phyloP scores from a whole-genome alignment of 108 stramenopile genomes.

The Seminavis robusta region DNA sequence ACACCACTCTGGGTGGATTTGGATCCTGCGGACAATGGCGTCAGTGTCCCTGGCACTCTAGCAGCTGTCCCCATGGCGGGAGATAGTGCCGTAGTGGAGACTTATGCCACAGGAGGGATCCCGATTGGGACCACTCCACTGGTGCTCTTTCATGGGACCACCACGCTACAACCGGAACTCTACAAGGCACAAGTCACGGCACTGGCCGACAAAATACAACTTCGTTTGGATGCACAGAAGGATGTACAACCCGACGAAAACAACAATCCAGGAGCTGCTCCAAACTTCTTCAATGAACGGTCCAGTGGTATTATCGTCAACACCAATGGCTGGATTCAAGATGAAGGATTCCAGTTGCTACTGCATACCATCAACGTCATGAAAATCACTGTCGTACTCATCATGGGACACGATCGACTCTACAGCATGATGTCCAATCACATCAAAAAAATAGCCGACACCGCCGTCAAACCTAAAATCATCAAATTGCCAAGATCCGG shows the following conservation, averaged over 20 bases:
- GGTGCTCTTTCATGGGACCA: conserved; percentile 74
- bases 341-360: conserved; percentile 57
- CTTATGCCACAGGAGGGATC: conserved; percentile 55
- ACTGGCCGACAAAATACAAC: conserved; percentile 54
- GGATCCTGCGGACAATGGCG: conserved; percentile 72
- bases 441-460: neutral
- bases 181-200: conserved; percentile 57
- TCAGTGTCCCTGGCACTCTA: conserved; percentile 73
- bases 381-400: conserved; percentile 68
- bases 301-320: conserved; percentile 81
- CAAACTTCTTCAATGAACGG: conserved; percentile 72
- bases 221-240: conserved; percentile 45
- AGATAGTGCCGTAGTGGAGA: conserved; percentile 50
- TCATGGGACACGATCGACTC: conserved; percentile 85
- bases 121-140: conserved; percentile 50
- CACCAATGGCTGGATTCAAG: conserved; percentile 77
- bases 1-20: conserved; percentile 79
- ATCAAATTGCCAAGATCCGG: conserved; percentile 85
- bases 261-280: conserved; percentile 14
- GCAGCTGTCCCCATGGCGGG: conserved; percentile 55
- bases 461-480: conserved; percentile 45
- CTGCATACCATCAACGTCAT: conserved; percentile 67
- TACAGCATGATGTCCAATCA: conserved; percentile 68
- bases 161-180: neutral
- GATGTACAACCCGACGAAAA: no score